Evolutionary conservation across 2,329 filamentous ascomycete genomes (phyloP).

Genomic region (Ophiosphaerella narmari): DNA sequence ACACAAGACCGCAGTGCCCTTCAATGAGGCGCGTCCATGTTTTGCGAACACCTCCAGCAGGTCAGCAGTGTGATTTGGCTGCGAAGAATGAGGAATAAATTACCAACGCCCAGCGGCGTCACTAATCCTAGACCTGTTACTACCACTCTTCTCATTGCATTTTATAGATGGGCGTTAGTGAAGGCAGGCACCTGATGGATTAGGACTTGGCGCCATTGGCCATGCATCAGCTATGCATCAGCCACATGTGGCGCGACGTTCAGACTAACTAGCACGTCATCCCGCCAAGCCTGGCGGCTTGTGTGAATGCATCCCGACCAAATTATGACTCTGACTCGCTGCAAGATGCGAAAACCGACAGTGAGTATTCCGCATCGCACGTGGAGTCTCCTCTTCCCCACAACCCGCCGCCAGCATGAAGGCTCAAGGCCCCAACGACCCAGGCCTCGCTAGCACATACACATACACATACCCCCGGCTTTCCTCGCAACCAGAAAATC

Average conservation of each 20-base stretch:
- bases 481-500: slow-evolving; percentile 82
- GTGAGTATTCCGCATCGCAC: slow-evolving; percentile 15
- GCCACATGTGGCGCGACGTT: slow-evolving; percentile 16
- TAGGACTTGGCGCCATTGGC: too few species aligned
- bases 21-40: slow-evolving; percentile 84
- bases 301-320: slow-evolving; percentile 22
- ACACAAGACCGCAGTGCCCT: slow-evolving; percentile 79
- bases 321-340: slow-evolving; percentile 27
- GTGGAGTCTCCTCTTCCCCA: slow-evolving; percentile 8
- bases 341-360: slow-evolving; percentile 22
- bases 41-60: slow-evolving; percentile 62
- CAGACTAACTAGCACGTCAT: slow-evolving; percentile 31
- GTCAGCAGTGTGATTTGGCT: slow-evolving; percentile 1
- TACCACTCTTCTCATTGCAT: slow-evolving; percentile 57
- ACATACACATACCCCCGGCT: slow-evolving; percentile 25
- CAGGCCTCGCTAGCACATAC: slow-evolving; percentile 27
- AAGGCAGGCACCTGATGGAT: background rate
- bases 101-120: slow-evolving; percentile 76
- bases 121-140: slow-evolving; percentile 56
- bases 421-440: slow-evolving; percentile 8
- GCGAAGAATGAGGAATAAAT: background rate
- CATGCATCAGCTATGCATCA: background rate
- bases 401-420: slow-evolving; percentile 20
- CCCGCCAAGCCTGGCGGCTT: slow-evolving; percentile 34
- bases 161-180: slow-evolving; percentile 9